Evolutionary conservation across 768 basidiomycete species (phyloP), one percentile per base, ranked within the genome.

Genomic region (Leucosporidium yakuticum): DNA sequence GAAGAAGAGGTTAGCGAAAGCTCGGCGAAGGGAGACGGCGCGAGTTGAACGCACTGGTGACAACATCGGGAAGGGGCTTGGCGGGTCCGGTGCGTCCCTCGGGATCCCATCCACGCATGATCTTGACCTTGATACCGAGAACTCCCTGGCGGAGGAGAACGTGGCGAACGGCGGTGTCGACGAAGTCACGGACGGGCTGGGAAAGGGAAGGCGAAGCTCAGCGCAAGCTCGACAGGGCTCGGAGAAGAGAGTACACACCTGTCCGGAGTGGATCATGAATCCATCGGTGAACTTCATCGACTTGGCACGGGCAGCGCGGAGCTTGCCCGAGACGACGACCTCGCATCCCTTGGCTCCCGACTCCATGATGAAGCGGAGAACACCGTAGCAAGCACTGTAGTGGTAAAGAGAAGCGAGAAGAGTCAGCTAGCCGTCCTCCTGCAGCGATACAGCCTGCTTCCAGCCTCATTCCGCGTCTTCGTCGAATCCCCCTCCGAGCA

Each of bases 221-320:
- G 39, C 6, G 6, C n/a, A n/a, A n/a, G n/a, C n/a, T 34, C n/a
- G n/a, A 36, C 27, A 12, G 36, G 3, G 17, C 17, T 17, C n/a
- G n/a, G 19, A 17, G 34, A 6, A 15, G n/a, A 21, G 27, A 39
- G 44, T 27, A 51, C 50, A 23, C 50, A 60, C 59, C 44, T 61
- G 60, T 53, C 72, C 72, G 21, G 94, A 98, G 79, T 81, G 81
- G 74, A 81, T 80, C 80, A 82, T 82, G 88, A 97, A 97, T 64
- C 96, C 96, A 77, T 99, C 96, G 78, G 94, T 97, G 83, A 99
- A 98, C 82, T 99, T 99, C 96, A 99, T 99, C 25, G 92, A 90
- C 83, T 99, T 99, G 77, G 96, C 96, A 85, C 95, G 93, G 74
- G 96, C 96, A 74, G 95, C 96, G 79, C 96, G 92, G 78, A 99